A percentile compares a stretch with the other conserved stretches of the same genome.
These are phyloP conservation scores for Pistacia vera DNA, from an alignment of 345 rosid species.

Conservation along the genomic window DNA sequence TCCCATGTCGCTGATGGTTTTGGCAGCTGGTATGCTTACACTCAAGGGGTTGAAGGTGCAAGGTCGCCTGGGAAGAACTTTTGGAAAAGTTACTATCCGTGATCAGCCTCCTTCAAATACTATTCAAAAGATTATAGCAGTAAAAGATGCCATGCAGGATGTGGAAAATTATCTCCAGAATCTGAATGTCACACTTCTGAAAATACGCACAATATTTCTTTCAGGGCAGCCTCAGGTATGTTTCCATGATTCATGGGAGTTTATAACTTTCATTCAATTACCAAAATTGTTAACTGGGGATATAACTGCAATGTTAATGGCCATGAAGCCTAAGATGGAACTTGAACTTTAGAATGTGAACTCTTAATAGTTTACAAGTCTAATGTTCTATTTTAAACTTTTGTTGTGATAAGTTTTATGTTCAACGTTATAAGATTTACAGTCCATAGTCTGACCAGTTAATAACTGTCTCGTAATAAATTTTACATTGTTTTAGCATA, in stretches of 20 bases:
- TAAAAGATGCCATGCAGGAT: conserved; percentile 91
- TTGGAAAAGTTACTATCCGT: conserved; percentile 76
- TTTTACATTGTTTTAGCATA: not conserved
- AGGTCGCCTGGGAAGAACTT: conserved; percentile 92
- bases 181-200: conserved; percentile 77
- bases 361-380: too few species aligned
- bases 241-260: conserved; percentile 7
- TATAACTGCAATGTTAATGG: too few species aligned
- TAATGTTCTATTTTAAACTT: too few species aligned
- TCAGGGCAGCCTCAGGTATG: conserved; percentile 97
- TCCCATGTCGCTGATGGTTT: conserved; percentile 59
- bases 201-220: conserved; percentile 72
- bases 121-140: conserved; percentile 84
- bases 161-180: conserved; percentile 85
- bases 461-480: too few species aligned
- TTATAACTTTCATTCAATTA: not conserved
- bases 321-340: too few species aligned
- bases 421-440: not conserved
- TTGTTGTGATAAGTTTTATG: not conserved
- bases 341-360: too few species aligned
- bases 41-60: conserved; percentile 86
- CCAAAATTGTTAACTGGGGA: not conserved
- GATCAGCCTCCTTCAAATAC: conserved; percentile 99
- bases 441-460: not conserved
- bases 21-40: conserved; percentile 79